Evolutionary conservation across 2,329 filamentous ascomycete species (phyloP).

Genomic region (Pseudogymnoascus sp.): DNA sequence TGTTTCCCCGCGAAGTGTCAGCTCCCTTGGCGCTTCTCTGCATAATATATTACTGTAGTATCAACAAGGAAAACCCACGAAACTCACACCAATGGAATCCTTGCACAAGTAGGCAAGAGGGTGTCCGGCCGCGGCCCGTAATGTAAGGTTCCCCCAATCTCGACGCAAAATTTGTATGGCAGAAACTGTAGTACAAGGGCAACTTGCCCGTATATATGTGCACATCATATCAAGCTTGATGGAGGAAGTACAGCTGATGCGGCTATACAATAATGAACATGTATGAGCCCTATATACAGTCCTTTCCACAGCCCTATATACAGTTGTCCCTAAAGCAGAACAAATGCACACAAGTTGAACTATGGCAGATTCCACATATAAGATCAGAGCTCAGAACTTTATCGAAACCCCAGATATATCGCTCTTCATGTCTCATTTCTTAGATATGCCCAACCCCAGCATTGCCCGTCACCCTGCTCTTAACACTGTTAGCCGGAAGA

Average conservation of each 20-base stretch:
- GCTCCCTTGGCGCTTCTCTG: not conserved
- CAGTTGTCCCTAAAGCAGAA: not conserved
- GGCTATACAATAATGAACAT: not conserved
- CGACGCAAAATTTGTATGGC: not conserved
- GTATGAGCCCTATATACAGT: not conserved
- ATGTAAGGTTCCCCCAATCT: not conserved
- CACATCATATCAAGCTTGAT: not conserved
- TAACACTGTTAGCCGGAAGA: constrained; percentile 21
- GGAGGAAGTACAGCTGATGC: not conserved
- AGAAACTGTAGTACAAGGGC: not conserved
- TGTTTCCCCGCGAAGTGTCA: not conserved
- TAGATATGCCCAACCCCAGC: constrained; percentile 25
- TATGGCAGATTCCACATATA: not conserved
- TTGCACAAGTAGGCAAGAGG: not conserved
- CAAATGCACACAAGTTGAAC: not conserved
- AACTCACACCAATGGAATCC: not conserved
- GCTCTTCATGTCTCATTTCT: not conserved
- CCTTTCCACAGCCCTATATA: not conserved
- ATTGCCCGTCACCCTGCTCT: constrained; percentile 24
- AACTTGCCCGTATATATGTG: not conserved
- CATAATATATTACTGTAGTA: not conserved
- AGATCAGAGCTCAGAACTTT: not conserved
- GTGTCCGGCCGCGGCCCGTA: not conserved
- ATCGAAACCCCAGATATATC: not conserved
- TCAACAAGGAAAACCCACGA: not conserved